Base-by-base conservation (phyloP, 176 grass and related monocot genomes). In the Chrysopogon serrulatus region DNA sequence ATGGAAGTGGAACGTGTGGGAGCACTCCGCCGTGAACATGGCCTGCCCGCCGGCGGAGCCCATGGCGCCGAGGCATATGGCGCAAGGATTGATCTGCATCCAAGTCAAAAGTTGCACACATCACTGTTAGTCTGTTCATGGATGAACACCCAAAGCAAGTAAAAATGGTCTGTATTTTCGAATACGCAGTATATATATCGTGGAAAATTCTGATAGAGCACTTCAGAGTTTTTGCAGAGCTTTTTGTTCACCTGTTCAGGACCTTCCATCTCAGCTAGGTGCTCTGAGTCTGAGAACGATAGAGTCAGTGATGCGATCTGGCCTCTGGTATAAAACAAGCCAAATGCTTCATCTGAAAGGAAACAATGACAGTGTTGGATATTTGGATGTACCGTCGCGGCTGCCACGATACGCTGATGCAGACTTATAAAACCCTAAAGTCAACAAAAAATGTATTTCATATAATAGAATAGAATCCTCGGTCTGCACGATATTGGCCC, bases 1-100 rank as follows among this genome's bases (percentile, higher is more conserved):
- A 41, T 77, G 71, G 92, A 91, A 94, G 82, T 94, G 92, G 80
- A 94, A 94, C 3, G 83, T 89, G 83, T 94, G 92, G 53, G 92
- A 91, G 80, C 92, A 94, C 83, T 91, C 86, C 0, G 89, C 89
- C n/a, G 74, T 91, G 80, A 94, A 94, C 70, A 88, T 84, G 66
- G 89, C 92, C 41, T 87, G 73, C 32, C 78, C 67, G 5, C 70
- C 74, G 54, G 54, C 79, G 26, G 83, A 30, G 86, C 31, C 51
- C 79, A 91, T 91, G 68, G 36, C 49, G 2, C 73, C 68, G 18
- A 89, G 89, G 79, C 92, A 94, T 36, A 94, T 94, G 34, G 89
- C 89, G 57, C 92, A 94, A 2, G 89, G 86, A 39, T 91, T 91
- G 65, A 56, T 70, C 73, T 72, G 74, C 34, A 23, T 48, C 41